These are phyloP conservation scores for Colletotrichum caudatum DNA, from an alignment of 2,329 filamentous ascomycete genomes.

Conservation along the genomic window DNA sequence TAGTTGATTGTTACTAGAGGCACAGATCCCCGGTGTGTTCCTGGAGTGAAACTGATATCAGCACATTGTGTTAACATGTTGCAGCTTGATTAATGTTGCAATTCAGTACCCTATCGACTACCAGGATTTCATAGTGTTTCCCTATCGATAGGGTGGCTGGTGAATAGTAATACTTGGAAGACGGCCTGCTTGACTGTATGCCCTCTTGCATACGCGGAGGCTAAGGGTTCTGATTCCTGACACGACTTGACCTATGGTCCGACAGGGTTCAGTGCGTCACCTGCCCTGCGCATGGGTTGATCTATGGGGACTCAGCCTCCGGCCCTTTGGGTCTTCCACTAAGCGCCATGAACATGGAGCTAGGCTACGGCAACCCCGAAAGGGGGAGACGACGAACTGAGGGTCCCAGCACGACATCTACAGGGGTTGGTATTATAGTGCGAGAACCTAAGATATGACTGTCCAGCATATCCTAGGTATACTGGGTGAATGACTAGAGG, in stretches of 20 bases:
- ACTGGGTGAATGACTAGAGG: too few species aligned
- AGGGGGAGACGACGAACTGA: not conserved
- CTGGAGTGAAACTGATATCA: not conserved
- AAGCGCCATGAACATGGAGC: not conserved
- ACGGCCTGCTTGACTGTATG: not conserved
- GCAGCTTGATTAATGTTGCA: not conserved
- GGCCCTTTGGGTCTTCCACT: not conserved
- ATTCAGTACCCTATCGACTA: not conserved
- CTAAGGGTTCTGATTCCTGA: too few species aligned
- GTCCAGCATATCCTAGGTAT: too few species aligned
- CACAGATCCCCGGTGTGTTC: too few species aligned
- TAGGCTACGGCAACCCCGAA: not conserved
- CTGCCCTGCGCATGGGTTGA: not conserved
- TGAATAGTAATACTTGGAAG: not conserved
- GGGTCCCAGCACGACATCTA: not conserved
- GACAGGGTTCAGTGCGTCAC: not conserved
- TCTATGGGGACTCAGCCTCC: not conserved
- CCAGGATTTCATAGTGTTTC: not conserved
- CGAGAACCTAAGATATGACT: too few species aligned
- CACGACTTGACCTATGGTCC: not conserved
- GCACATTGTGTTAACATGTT: not conserved
- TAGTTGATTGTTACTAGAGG: too few species aligned
- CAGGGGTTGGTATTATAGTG: not conserved
- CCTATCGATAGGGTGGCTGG: not conserved
- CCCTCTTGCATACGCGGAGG: not conserved